A percentile compares a stretch with the other conserved stretches of the same genome.
These are phyloP conservation scores for Quercus cerris DNA, from an alignment of 306 rosid genomes.

Conservation along the genomic window DNA sequence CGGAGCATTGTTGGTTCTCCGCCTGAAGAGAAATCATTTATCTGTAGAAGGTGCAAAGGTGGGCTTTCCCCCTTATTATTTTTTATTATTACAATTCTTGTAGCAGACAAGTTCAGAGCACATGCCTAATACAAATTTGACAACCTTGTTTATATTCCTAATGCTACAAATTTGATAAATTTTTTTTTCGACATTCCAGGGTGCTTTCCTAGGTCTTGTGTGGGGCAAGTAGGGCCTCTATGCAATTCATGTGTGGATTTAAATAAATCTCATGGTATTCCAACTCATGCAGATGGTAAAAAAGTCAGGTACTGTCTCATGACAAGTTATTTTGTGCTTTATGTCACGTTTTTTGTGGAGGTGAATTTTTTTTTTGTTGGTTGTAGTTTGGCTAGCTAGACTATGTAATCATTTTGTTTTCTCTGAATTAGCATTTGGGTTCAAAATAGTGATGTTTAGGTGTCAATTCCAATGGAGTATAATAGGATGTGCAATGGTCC, in stretches of 20 bases:
- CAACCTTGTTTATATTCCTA: background rate
- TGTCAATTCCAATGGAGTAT: background rate
- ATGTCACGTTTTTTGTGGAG: background rate
- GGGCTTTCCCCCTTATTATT: constrained; percentile 17
- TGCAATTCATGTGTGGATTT: constrained; percentile 75
- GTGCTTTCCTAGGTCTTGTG: constrained; percentile 70
- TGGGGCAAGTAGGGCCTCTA: constrained; percentile 58
- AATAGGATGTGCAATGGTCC: background rate
- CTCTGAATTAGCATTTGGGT: constrained; percentile 1
- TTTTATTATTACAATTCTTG: background rate
- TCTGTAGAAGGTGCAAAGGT: constrained; percentile 89
- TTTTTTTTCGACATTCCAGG: constrained; percentile 35
- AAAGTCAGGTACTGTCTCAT: constrained; percentile 54
- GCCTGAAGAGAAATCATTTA: constrained; percentile 65
- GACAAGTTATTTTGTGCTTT: background rate
- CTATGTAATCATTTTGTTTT: background rate
- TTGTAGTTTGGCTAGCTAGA: background rate
- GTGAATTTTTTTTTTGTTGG: background rate
- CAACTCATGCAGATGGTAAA: constrained; percentile 34
- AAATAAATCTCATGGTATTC: constrained; percentile 40
- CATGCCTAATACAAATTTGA: background rate
- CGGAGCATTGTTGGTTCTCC: constrained; percentile 63
- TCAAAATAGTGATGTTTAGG: background rate
- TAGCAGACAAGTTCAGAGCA: background rate
- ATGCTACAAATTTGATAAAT: background rate